Percentiles rank a stretch among this genome's conserved stretches.
phyloP scores from a whole-genome alignment of 257 asterid species.

The Asclepias syriaca region DNA sequence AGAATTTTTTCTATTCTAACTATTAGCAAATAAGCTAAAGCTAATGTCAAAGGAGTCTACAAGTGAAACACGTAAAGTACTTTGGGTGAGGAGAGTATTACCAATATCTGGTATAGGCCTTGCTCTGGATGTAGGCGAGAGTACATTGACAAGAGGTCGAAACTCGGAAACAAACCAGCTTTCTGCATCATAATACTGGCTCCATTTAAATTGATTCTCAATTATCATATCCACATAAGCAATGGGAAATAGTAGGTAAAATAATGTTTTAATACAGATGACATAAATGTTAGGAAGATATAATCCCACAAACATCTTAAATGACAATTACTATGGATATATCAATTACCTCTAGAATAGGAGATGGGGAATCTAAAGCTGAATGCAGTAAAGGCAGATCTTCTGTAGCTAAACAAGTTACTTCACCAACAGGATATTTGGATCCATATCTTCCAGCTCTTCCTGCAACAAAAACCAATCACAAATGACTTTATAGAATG shows the following conservation, averaged over 20 bases:
- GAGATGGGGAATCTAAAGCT: constrained; percentile 71
- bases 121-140: constrained; percentile 59
- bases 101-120: constrained; percentile 78
- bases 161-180: constrained; percentile 92
- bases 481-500: neutral
- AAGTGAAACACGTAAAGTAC: neutral
- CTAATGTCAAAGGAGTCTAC: neutral
- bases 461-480: constrained; percentile 49
- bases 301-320: neutral
- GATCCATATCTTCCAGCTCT: constrained; percentile 98
- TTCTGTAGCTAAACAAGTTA: constrained; percentile 56
- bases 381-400: constrained; percentile 86
- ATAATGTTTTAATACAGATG: neutral
- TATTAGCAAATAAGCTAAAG: neutral
- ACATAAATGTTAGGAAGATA: neutral
- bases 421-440: constrained; percentile 77
- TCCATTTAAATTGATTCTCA: constrained; percentile 14
- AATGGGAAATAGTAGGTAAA: neutral
- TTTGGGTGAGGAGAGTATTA: constrained; percentile 26
- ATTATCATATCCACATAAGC: constrained; percentile 3
- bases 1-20: neutral
- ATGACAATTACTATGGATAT: constrained; percentile 1
- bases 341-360: constrained; percentile 59
- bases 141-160: constrained; percentile 71
- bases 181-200: constrained; percentile 43